Percentiles rank a stretch among this genome's conserved stretches.
These are phyloP conservation scores for Entomortierella beljakovae DNA, from an alignment of 192 early-diverging fungal genomes.

Conservation along the genomic window DNA sequence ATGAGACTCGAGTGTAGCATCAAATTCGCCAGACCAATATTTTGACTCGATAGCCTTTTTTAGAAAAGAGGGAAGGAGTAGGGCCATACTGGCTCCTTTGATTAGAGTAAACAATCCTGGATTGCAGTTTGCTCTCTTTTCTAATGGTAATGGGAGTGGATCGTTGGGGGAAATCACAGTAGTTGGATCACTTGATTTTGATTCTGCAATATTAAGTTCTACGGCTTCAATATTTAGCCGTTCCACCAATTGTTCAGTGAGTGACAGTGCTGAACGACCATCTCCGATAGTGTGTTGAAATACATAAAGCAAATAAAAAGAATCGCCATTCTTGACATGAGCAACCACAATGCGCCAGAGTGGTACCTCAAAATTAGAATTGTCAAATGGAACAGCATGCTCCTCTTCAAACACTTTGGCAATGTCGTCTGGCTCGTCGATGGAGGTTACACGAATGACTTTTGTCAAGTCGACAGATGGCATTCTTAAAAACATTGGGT, in stretches of 20 bases:
- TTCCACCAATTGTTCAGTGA: slow-evolving; percentile 29
- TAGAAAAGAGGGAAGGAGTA: slow-evolving; percentile 17
- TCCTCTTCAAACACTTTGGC: slow-evolving; percentile 27
- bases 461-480: slow-evolving; percentile 17
- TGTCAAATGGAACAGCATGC: slow-evolving; percentile 10
- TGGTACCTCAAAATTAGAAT: slow-evolving; percentile 6
- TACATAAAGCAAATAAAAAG: slow-evolving; percentile 28
- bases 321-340: slow-evolving; percentile 26
- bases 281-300: slow-evolving; percentile 46
- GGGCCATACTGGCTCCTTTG: slow-evolving; percentile 15
- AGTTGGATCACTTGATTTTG: neutral
- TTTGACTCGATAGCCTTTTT: slow-evolving; percentile 21
- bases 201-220: neutral
- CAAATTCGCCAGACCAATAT: slow-evolving; percentile 37
- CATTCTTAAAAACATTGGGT: slow-evolving; percentile 25
- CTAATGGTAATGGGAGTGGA: slow-evolving; percentile 13
- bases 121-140: slow-evolving; percentile 10
- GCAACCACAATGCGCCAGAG: slow-evolving; percentile 39
- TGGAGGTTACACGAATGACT: slow-evolving; percentile 13
- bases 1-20: slow-evolving; percentile 7
- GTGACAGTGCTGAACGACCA: slow-evolving; percentile 22
- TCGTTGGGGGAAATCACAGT: slow-evolving; percentile 3
- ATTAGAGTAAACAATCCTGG: slow-evolving; percentile 3
- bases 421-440: slow-evolving; percentile 3
- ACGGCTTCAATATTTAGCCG: slow-evolving; percentile 32